A percentile compares a stretch with the other conserved stretches of the same genome.
Conservation (phyloP, 2,329 filamentous ascomycete species). For the Thelonectria olida region DNA sequence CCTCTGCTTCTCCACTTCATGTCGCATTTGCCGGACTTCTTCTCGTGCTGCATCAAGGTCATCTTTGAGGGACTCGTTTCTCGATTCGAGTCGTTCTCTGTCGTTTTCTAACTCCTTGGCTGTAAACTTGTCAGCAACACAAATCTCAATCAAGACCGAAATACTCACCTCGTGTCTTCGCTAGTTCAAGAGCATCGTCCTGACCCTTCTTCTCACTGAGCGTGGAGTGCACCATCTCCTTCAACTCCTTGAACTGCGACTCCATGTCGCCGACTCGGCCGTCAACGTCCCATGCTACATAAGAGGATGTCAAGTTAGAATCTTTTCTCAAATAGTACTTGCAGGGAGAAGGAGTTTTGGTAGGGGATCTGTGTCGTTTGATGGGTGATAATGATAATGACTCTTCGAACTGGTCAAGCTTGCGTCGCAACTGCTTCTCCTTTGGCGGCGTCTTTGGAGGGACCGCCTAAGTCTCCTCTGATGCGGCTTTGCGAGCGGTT, state of each 20-base stretch:
- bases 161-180: slow-evolving; percentile 77
- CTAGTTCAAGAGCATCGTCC: slow-evolving; percentile 78
- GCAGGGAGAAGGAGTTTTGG: slow-evolving; percentile 54
- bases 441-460: slow-evolving; percentile 46
- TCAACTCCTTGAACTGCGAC: slow-evolving; percentile 74
- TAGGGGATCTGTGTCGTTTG: slow-evolving; percentile 49
- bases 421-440: slow-evolving; percentile 41
- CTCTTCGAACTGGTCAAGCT: slow-evolving; percentile 45
- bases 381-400: slow-evolving; percentile 42
- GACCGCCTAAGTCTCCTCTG: slow-evolving; percentile 43
- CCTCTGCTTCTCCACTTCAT: slow-evolving; percentile 48
- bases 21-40: slow-evolving; percentile 46
- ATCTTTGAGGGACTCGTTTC: slow-evolving; percentile 63
- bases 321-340: slow-evolving; percentile 73
- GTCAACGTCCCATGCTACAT: slow-evolving; percentile 82
- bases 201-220: slow-evolving; percentile 73
- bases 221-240: slow-evolving; percentile 75
- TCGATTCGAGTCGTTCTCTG: slow-evolving; percentile 55
- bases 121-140: slow-evolving; percentile 35
- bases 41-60: slow-evolving; percentile 64
- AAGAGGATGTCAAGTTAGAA: slow-evolving; percentile 72
- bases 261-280: slow-evolving; percentile 81
- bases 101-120: slow-evolving; percentile 60
- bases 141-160: fast-evolving
- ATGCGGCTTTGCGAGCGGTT: slow-evolving; percentile 25